A percentile compares a stretch with the other conserved stretches of the same genome.
Conservation (phyloP, 176 grass and related monocot species). For the Paspalum notatum region DNA sequence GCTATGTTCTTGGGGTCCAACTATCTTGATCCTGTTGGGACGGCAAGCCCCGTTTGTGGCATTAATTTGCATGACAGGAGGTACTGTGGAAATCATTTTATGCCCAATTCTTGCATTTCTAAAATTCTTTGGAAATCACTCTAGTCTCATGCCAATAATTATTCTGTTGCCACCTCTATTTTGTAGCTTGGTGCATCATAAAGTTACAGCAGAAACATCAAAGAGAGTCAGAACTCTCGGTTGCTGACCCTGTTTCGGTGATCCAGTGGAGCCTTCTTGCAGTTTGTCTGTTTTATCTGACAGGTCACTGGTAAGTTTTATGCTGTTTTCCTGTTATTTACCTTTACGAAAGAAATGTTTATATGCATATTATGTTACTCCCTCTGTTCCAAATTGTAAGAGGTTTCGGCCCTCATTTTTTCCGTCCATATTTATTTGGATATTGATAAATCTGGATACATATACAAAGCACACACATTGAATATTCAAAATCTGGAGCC, state of each 20-base stretch:
- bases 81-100: slow-evolving; percentile 47
- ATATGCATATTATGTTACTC: slow-evolving; percentile 10
- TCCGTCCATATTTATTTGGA: no score
- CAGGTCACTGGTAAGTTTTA: slow-evolving; percentile 82
- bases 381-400: no score
- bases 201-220: slow-evolving; percentile 52
- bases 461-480: no score
- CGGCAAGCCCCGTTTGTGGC: slow-evolving; percentile 83
- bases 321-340: slow-evolving; percentile 31
- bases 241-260: slow-evolving; percentile 65
- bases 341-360: not conserved
- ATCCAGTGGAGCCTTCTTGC: slow-evolving; percentile 88
- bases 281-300: slow-evolving; percentile 91
- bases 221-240: slow-evolving; percentile 42
- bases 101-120: not conserved
- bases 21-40: slow-evolving; percentile 86
- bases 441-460: no score
- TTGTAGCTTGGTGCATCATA: slow-evolving; percentile 87
- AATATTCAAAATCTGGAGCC: no score
- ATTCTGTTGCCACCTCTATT: slow-evolving; percentile 19
- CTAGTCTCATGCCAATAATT: not conserved
- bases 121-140: not conserved
- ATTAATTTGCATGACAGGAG: slow-evolving; percentile 68
- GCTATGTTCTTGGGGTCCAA: slow-evolving; percentile 86
- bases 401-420: no score